phyloP scores from a whole-genome alignment of 345 rosid species.

The Eucalyptus caleyi region DNA sequence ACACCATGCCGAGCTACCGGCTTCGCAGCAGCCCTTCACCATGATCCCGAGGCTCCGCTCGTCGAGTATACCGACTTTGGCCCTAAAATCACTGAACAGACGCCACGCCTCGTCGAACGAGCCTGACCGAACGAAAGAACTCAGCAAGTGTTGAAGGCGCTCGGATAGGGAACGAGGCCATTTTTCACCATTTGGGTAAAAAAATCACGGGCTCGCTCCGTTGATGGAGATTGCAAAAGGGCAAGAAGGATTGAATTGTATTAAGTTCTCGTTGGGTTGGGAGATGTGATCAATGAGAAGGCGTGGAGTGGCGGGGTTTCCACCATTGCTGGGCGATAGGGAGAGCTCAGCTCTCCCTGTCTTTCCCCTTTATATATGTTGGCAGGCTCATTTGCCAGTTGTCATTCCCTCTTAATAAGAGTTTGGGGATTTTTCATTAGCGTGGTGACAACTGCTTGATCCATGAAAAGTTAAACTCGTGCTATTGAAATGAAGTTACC shows the following conservation, averaged over 20 bases:
- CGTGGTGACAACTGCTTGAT: background rate
- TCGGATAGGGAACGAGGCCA: constrained; percentile 23
- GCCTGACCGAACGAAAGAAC: constrained; percentile 17
- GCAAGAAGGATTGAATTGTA: constrained; percentile 17
- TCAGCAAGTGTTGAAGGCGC: constrained; percentile 33
- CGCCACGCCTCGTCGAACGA: constrained; percentile 30
- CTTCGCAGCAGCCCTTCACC: constrained; percentile 58
- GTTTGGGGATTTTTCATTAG: background rate
- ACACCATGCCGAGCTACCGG: constrained; percentile 30
- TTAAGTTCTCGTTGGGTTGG: constrained; percentile 14
- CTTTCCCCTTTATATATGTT: background rate
- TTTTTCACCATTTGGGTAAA: constrained; percentile 35
- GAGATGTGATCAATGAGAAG: constrained; percentile 26
- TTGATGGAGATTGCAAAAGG: constrained; percentile 26
- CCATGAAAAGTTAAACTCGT: background rate
- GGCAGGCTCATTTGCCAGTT: background rate
- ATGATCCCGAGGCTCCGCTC: constrained; percentile 57
- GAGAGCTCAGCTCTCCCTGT: background rate
- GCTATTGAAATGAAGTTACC: background rate
- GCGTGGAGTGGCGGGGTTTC: constrained; percentile 46
- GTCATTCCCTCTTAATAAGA: background rate
- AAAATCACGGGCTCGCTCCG: constrained; percentile 23
- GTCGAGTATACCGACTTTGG: constrained; percentile 28
- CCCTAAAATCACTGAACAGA: constrained; percentile 18
- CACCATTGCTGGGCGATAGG: constrained; percentile 18